Conservation (phyloP, 202 grass and related monocot genomes). For the Saccharum hybrid region DNA sequence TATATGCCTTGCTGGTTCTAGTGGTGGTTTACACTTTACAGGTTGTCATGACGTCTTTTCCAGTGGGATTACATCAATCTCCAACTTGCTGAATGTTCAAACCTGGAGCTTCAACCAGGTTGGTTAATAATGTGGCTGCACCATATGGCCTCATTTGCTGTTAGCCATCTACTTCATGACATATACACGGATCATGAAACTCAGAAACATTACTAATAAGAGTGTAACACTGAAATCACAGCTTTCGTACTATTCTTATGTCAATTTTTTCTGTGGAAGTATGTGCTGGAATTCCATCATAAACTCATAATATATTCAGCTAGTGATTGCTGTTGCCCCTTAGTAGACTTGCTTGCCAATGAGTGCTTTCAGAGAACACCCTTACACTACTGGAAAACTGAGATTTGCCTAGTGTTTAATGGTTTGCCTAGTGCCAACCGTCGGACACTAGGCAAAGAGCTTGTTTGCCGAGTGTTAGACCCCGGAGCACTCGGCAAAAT, state of each 20-base stretch:
- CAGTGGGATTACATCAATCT: too few relatives aligned
- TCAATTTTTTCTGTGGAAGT: background rate
- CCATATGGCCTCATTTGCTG: background rate
- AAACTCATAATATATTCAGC: background rate
- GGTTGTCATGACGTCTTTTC: background rate
- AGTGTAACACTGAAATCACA: background rate
- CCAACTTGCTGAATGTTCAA: background rate
- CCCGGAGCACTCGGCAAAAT: too few relatives aligned
- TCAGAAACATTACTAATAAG: background rate
- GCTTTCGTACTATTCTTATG: background rate
- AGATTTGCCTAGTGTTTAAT: too few relatives aligned
- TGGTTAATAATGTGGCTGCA: background rate
- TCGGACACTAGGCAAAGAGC: too few relatives aligned
- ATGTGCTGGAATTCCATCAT: conserved; percentile 7
- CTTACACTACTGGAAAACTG: background rate
- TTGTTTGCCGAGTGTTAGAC: too few relatives aligned
- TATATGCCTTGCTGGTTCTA: too few relatives aligned
- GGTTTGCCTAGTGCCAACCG: too few relatives aligned
- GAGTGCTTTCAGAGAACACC: too few relatives aligned
- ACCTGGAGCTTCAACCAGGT: background rate
- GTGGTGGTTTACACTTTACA: background rate
- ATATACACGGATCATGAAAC: background rate
- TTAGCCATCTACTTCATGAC: background rate
- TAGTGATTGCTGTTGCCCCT: too few relatives aligned
- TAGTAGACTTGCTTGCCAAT: too few relatives aligned